These are phyloP conservation scores for Lasiodiplodia hormozganensis DNA, from an alignment of 2,329 filamentous ascomycete genomes.

Conservation along the genomic window DNA sequence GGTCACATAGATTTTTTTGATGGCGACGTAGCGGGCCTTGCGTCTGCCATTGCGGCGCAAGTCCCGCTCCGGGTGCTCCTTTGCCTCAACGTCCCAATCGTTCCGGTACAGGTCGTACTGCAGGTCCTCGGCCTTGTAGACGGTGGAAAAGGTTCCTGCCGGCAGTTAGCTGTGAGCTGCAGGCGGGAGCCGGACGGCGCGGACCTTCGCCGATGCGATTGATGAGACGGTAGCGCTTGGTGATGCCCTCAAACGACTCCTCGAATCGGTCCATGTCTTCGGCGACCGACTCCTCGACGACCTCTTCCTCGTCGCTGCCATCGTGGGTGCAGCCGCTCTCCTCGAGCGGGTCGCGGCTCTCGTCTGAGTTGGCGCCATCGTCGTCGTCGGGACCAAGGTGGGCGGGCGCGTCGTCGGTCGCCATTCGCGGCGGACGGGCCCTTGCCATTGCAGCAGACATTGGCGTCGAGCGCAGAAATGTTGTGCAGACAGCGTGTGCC, in stretches of 20 bases:
- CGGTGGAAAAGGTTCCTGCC: slow-evolving; percentile 93
- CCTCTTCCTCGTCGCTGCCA: slow-evolving; percentile 57
- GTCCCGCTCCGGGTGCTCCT: slow-evolving; percentile 69
- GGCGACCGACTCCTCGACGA: slow-evolving; percentile 71
- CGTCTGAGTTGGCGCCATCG: slow-evolving; percentile 45
- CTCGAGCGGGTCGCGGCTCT: slow-evolving; percentile 57
- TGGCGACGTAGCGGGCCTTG: slow-evolving; percentile 82
- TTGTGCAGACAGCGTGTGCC: neutral
- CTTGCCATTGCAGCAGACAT: slow-evolving; percentile 18
- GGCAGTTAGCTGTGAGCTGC: neutral
- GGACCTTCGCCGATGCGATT: slow-evolving; percentile 96
- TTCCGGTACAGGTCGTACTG: slow-evolving; percentile 84
- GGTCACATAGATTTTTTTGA: slow-evolving; percentile 99
- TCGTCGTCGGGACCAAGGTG: neutral
- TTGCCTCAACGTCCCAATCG: slow-evolving; percentile 79
- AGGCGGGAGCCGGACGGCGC: neutral
- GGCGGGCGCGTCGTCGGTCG: neutral
- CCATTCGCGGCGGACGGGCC: slow-evolving; percentile 9
- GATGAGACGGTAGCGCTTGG: slow-evolving; percentile 83
- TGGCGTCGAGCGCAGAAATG: neutral
- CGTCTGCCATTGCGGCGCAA: slow-evolving; percentile 58
- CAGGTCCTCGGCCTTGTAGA: slow-evolving; percentile 97
- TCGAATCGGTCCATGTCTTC: slow-evolving; percentile 82
- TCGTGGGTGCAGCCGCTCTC: slow-evolving; percentile 58
- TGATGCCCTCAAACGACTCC: slow-evolving; percentile 82